A percentile compares a stretch with the other conserved stretches of the same genome.
Evolutionary conservation across 2,329 filamentous ascomycete species (phyloP).

Genomic region (Zopfia rhizophila): DNA sequence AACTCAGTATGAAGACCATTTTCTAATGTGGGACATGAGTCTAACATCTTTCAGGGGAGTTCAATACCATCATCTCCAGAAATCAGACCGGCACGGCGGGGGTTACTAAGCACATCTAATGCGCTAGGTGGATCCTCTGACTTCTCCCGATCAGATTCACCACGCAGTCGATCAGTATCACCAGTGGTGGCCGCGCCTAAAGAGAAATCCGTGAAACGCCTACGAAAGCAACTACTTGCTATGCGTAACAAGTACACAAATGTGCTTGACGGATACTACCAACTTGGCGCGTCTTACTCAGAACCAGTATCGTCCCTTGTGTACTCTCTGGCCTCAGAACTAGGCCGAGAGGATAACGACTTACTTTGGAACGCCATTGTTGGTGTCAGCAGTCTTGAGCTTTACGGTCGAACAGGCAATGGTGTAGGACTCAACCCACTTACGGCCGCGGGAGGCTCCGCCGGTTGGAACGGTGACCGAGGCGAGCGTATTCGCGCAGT

Average conservation of each 20-base stretch:
- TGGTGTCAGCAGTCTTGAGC: constrained; percentile 91
- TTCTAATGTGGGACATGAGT: constrained; percentile 49
- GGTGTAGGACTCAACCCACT: constrained; percentile 75
- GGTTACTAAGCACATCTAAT: constrained; percentile 56
- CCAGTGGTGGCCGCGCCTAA: constrained; percentile 56
- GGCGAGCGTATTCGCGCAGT: constrained; percentile 87
- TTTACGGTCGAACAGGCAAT: constrained; percentile 86
- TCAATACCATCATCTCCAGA: constrained; percentile 75
- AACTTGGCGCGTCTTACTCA: constrained; percentile 87
- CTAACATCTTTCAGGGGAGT: constrained; percentile 33
- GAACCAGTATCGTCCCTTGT: constrained; percentile 95
- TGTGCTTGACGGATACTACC: constrained; percentile 84
- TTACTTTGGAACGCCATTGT: constrained; percentile 95
- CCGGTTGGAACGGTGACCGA: constrained; percentile 83
- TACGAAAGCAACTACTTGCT: constrained; percentile 78
- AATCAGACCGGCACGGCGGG: constrained; percentile 69
- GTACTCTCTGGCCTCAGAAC: constrained; percentile 92
- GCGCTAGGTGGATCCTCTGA: constrained; percentile 48
- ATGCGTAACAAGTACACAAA: constrained; percentile 81
- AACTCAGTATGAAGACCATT: constrained; percentile 75
- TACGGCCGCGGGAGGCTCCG: constrained; percentile 62
- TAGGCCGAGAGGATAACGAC: constrained; percentile 96
- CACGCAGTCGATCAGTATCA: constrained; percentile 46
- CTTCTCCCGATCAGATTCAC: constrained; percentile 53
- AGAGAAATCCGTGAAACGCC: constrained; percentile 74